These are phyloP conservation scores for Nicotiana knightiana DNA, from an alignment of 257 asterid species.

Conservation along the genomic window DNA sequence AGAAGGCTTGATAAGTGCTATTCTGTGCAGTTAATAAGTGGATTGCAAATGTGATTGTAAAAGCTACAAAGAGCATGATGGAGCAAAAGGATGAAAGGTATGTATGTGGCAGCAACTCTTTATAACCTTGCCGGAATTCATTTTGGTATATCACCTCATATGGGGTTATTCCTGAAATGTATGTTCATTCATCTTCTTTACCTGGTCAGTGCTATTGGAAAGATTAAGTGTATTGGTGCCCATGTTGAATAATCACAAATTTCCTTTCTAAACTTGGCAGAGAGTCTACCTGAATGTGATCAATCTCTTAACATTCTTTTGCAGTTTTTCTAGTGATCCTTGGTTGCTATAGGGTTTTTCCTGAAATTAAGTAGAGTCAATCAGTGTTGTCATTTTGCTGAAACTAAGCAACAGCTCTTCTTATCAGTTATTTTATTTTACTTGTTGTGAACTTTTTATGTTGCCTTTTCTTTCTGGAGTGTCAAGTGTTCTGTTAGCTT, in stretches of 20 bases:
- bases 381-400: background rate
- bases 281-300: background rate
- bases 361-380: background rate
- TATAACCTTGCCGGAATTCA: background rate
- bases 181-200: background rate
- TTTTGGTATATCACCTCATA: background rate
- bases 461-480: background rate
- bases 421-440: background rate
- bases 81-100: constrained; percentile 97
- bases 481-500: background rate
- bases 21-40: constrained; percentile 73
- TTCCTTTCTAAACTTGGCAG: background rate
- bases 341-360: background rate
- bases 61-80: constrained; percentile 87
- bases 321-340: background rate
- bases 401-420: background rate
- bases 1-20: background rate
- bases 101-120: background rate
- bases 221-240: background rate
- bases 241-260: background rate
- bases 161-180: background rate
- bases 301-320: background rate
- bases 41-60: constrained; percentile 90
- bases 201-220: background rate
- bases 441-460: background rate